Percentiles rank a stretch among this genome's conserved stretches.
phyloP scores from a whole-genome alignment of 2,329 filamentous ascomycete genomes.

The Arthrobotrys conoides region DNA sequence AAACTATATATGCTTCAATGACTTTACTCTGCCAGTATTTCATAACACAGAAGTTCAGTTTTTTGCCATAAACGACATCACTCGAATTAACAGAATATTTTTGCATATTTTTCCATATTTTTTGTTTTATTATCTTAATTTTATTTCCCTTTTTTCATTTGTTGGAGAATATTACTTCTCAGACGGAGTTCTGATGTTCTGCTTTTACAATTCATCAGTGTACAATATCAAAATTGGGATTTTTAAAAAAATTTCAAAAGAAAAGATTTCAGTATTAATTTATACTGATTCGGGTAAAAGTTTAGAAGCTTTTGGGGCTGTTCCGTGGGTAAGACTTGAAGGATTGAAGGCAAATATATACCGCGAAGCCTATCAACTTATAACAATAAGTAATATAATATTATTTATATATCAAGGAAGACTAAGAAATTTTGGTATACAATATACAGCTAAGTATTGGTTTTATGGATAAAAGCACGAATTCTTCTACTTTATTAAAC shows the following conservation, averaged over 20 bases:
- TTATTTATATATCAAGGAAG: not conserved
- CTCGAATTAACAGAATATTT: not conserved
- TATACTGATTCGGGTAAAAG: not conserved
- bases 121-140: not conserved
- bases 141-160: not conserved
- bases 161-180: conserved; percentile 20
- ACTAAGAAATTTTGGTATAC: not conserved
- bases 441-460: conserved; percentile 33
- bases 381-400: conserved; percentile 6
- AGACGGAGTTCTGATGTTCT: not conserved
- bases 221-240: not conserved
- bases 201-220: not conserved
- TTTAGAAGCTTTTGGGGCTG: not conserved
- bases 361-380: conserved; percentile 17
- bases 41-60: not conserved
- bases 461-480: conserved; percentile 17
- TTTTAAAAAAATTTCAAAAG: not conserved
- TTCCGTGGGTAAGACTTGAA: conserved; percentile 17
- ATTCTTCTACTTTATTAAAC: too few species aligned
- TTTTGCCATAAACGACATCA: not conserved
- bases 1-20: conserved; percentile 5
- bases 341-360: not conserved
- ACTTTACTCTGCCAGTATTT: not conserved
- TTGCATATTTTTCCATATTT: conserved; percentile 17
- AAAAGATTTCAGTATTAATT: not conserved